phyloP scores from a whole-genome alignment of 2,329 filamentous ascomycete species.

The Penicillium sp. region DNA sequence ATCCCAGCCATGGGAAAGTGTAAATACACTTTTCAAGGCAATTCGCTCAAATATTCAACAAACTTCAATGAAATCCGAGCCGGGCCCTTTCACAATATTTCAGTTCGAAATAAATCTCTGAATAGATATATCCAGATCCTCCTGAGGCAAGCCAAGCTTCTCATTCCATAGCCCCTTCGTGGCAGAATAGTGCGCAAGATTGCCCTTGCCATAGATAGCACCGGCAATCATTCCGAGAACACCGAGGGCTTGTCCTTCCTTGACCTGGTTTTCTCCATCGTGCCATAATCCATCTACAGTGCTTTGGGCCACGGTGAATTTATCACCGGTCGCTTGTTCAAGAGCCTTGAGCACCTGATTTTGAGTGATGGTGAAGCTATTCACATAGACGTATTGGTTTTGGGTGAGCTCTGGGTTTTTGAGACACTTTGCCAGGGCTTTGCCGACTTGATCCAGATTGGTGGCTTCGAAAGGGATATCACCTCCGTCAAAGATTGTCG shows the following conservation, averaged over 20 bases:
- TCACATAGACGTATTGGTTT: background rate
- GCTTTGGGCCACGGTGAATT: background rate
- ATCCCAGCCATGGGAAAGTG: too few relatives aligned
- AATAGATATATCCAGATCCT: conserved; percentile 5
- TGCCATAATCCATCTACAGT: background rate
- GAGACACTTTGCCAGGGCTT: background rate
- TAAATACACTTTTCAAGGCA: too few relatives aligned
- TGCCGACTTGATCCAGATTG: background rate
- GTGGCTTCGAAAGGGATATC: background rate
- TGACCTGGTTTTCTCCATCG: background rate
- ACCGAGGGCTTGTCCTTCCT: background rate
- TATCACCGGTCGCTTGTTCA: background rate
- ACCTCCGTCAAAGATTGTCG: conserved; percentile 1
- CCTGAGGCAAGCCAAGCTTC: background rate
- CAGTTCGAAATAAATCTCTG: too few relatives aligned
- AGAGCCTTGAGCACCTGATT: background rate
- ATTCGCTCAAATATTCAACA: too few relatives aligned
- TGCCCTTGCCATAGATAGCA: too few relatives aligned
- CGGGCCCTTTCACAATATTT: too few relatives aligned
- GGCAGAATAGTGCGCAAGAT: too few relatives aligned
- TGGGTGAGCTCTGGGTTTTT: background rate
- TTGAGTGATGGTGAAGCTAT: background rate
- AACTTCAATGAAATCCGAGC: too few relatives aligned
- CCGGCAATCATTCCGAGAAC: too few relatives aligned
- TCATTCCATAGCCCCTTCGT: background rate